phyloP scores from a whole-genome alignment of 306 rosid species.

The Betula pendula region DNA sequence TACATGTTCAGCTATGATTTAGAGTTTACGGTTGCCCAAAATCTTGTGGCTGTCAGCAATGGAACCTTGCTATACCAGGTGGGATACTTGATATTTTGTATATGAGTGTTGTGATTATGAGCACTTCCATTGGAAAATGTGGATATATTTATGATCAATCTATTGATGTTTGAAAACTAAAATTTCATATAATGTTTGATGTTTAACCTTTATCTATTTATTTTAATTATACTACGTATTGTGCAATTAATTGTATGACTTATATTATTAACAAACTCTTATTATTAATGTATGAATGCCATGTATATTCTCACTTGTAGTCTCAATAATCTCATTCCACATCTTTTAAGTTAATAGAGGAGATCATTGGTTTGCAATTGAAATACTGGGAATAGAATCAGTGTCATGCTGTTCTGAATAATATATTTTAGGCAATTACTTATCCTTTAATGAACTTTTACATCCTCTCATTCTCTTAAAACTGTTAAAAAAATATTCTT shows the following conservation, averaged over 20 bases:
- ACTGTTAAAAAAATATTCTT: neutral
- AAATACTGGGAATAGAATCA: neutral
- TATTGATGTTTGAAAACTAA: neutral
- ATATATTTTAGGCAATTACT: neutral
- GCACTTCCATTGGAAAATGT: slow-evolving; percentile 14
- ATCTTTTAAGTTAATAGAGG: neutral
- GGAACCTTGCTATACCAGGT: slow-evolving; percentile 95
- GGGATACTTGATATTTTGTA: slow-evolving; percentile 21
- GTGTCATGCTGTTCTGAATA: neutral
- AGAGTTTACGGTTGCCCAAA: slow-evolving; percentile 89
- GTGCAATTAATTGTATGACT: neutral
- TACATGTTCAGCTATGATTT: slow-evolving; percentile 76
- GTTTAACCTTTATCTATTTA: too few species aligned
- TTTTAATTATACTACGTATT: neutral
- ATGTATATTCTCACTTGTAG: neutral
- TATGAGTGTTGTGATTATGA: slow-evolving; percentile 21
- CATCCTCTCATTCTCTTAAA: neutral
- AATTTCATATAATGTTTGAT: neutral
- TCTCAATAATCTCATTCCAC: neutral
- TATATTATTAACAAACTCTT: neutral
- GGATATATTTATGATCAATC: slow-evolving; percentile 13
- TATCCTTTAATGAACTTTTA: neutral
- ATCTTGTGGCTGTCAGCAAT: slow-evolving; percentile 85
- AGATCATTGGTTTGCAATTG: neutral
- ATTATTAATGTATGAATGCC: neutral